These are phyloP conservation scores for Apostasia ramifera DNA, from an alignment of 106 monocot species.

Conservation along the genomic window DNA sequence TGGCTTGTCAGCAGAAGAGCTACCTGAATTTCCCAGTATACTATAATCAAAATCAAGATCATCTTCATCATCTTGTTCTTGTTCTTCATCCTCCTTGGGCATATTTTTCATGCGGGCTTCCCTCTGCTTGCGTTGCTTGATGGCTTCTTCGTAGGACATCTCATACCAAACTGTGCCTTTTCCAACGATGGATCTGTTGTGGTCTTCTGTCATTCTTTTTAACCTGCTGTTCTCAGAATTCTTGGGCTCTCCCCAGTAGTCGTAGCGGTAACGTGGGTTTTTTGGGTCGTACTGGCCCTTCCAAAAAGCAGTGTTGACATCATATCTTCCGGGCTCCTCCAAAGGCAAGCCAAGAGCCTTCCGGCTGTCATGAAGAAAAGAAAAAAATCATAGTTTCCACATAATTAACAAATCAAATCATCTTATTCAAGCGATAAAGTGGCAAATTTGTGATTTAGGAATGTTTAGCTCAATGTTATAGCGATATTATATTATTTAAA, in stretches of 20 bases:
- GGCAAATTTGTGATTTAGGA: no score
- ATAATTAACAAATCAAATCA: no score
- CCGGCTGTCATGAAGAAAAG: conserved; percentile 36
- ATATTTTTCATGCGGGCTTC: conserved; percentile 35
- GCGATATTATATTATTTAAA: no score
- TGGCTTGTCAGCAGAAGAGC: conserved; percentile 23
- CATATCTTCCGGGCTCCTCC: conserved; percentile 83
- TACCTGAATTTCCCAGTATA: conserved; percentile 33
- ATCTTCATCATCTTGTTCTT: conserved; percentile 33
- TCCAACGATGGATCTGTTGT: conserved; percentile 69
- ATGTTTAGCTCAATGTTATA: no score
- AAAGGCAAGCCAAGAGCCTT: conserved; percentile 77
- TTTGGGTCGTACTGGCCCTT: conserved; percentile 66
- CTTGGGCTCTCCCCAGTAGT: conserved; percentile 92
- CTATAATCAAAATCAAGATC: conserved; percentile 65
- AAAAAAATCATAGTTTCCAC: no score
- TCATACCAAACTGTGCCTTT: conserved; percentile 71
- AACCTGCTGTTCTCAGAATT: conserved; percentile 69
- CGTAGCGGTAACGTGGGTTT: conserved; percentile 61
- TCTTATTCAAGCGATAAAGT: no score
- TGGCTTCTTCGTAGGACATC: conserved; percentile 85
- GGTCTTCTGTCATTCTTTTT: conserved; percentile 45
- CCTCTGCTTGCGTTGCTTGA: conserved; percentile 31
- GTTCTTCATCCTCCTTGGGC: conserved; percentile 14
- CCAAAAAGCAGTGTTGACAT: conserved; percentile 37